phyloP scores from a whole-genome alignment of 371 early-diverging fungal species.

The Haplosporangium sp. region DNA sequence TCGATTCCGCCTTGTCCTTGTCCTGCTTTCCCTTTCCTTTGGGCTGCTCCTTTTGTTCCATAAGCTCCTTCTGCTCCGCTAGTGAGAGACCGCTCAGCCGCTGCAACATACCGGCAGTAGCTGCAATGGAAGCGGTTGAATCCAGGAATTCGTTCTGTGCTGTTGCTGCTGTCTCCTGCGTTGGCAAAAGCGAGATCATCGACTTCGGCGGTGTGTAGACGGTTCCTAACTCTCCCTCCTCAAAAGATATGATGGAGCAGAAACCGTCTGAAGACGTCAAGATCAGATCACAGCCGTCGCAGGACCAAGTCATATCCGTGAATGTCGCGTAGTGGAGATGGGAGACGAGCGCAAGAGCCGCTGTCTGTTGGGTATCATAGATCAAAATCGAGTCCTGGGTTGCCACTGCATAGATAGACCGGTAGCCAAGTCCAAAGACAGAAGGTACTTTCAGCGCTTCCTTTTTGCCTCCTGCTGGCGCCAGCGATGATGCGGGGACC shows the following conservation, averaged over 20 bases:
- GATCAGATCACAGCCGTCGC: conserved; percentile 78
- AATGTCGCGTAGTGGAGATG: conserved; percentile 92
- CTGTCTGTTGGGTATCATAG: conserved; percentile 85
- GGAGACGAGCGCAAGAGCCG: conserved; percentile 78
- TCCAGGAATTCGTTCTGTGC: conserved; percentile 22
- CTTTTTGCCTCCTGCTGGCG: conserved; percentile 10
- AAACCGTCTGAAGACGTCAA: conserved; percentile 92
- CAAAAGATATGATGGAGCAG: conserved; percentile 85
- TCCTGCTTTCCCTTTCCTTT: conserved; percentile 30
- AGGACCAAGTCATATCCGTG: conserved; percentile 91
- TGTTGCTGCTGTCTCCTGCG: background rate
- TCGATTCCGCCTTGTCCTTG: conserved; percentile 5
- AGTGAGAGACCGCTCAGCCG: conserved; percentile 39
- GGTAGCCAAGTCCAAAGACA: conserved; percentile 72
- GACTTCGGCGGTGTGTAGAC: conserved; percentile 48
- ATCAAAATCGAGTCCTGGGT: conserved; percentile 86
- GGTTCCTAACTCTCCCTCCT: conserved; percentile 67
- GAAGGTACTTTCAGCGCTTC: conserved; percentile 14
- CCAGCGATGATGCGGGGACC: background rate
- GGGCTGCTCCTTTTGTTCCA: conserved; percentile 27
- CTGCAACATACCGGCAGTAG: conserved; percentile 47
- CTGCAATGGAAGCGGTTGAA: conserved; percentile 31
- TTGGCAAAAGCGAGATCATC: conserved; percentile 25
- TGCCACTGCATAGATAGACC: conserved; percentile 88
- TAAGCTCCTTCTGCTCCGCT: conserved; percentile 32